Base-by-base conservation (phyloP, 2,329 filamentous ascomycete species). In the Drechslerella coelobrocha region DNA sequence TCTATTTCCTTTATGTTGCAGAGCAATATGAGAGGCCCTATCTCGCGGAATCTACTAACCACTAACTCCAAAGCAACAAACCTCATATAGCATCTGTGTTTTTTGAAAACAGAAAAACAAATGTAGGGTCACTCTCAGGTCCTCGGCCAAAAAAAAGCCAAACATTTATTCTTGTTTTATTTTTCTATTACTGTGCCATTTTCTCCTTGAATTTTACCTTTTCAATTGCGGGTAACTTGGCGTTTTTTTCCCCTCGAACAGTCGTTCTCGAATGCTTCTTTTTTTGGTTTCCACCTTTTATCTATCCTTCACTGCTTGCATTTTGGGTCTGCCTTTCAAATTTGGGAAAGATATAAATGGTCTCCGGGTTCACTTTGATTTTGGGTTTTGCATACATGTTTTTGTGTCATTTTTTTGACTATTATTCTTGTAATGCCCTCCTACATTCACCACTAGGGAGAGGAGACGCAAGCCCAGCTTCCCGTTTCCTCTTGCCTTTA, bases 61-160 rank as follows among this genome's bases (percentile, higher is more conserved):
- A 71, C 66, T 71, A 63, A 71, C 66, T n/a, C 41, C 31, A 63
- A 57, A 71, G 66, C 59, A 17, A 61, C 19, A 61, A 55, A 27
- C 34, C 24, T 27, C 21, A 45, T 45, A 53, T 31, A 63, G 48
- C 34, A n/a, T 48, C 10, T 45, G 19, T 45, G 14, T 21, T 21
- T 21, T 21, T 17, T 19, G 9, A 5, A 19, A 45, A 19, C 31
- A 29, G 21, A 59, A 31, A 54, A 48, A 63, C 12, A 34, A 56
- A 53, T 48, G 24, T 45, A 55, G 29, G 66, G 27, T 60, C 39
- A 39, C 66, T 71, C 66, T 71, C 66, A 53, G 52, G 24, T 71
- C 59, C 53, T 45, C 41, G 41, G 48, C 53, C 27, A 59, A 60
- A 71, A 71, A 71, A 59, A 61, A 21, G 9, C 19, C 19, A n/a